A percentile compares a stretch with the other conserved stretches of the same genome.
Evolutionary conservation across 768 basidiomycete genomes (phyloP).

Genomic region (Kwoniella dejecticola): DNA sequence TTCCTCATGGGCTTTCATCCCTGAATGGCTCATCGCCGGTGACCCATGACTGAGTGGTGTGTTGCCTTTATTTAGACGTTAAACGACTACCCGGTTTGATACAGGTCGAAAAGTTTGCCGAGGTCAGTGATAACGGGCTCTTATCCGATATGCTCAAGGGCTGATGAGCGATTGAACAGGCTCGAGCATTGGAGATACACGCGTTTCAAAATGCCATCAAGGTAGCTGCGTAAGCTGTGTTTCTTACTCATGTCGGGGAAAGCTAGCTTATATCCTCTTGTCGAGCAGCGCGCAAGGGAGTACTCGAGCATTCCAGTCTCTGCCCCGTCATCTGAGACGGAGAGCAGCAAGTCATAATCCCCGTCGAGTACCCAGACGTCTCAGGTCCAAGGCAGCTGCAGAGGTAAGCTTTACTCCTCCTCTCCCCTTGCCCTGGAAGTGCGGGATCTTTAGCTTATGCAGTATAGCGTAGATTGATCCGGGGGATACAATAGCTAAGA

Average conservation of each 20-base stretch:
- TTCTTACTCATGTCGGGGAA: background rate
- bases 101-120: constrained; percentile 84
- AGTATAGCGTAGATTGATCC: constrained; percentile 62
- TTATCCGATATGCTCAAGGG: background rate
- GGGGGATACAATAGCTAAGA: constrained; percentile 57
- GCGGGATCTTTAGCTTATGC: no score
- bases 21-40: no score
- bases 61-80: constrained; percentile 58
- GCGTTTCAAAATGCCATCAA: constrained; percentile 89
- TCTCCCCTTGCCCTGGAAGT: no score
- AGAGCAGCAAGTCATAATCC: constrained; percentile 94
- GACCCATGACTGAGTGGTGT: background rate
- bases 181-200: constrained; percentile 82
- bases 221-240: constrained; percentile 64
- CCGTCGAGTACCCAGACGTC: constrained; percentile 79
- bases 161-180: constrained; percentile 58
- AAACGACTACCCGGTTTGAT: constrained; percentile 70
- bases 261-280: background rate
- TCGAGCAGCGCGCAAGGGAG: constrained; percentile 67
- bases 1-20: background rate
- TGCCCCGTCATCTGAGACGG: constrained; percentile 86
- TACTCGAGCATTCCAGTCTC: constrained; percentile 84
- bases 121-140: constrained; percentile 60
- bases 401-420: constrained; percentile 64
- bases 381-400: constrained; percentile 75